Conservation (phyloP, 2,329 filamentous ascomycete species). For the Amphichorda felina region DNA sequence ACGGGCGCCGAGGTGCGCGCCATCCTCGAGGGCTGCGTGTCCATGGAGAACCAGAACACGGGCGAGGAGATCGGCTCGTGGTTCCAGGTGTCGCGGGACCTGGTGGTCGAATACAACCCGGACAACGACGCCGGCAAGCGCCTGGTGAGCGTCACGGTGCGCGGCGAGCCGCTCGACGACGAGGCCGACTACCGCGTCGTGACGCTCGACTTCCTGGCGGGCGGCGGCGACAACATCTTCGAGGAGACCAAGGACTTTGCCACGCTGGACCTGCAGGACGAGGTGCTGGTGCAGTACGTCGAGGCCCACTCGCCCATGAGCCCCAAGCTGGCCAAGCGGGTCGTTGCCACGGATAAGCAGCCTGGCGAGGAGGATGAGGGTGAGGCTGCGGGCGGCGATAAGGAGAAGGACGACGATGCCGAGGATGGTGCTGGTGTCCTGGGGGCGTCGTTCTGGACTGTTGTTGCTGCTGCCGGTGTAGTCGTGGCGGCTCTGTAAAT, state of each 20-base stretch:
- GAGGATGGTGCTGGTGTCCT: conserved; percentile 2
- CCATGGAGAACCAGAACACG: conserved; percentile 41
- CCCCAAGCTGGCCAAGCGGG: conserved; percentile 31
- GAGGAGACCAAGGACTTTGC: conserved; percentile 22
- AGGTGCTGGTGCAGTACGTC: conserved; percentile 41
- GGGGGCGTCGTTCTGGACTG: conserved; percentile 3
- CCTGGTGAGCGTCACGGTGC: conserved; percentile 40
- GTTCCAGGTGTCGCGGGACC: conserved; percentile 46
- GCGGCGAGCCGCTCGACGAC: conserved; percentile 32
- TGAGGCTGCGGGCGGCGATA: neutral
- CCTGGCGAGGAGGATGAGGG: neutral
- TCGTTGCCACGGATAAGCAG: conserved; percentile 10
- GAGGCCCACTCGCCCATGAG: conserved; percentile 33
- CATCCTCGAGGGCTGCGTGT: conserved; percentile 47
- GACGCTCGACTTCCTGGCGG: conserved; percentile 51
- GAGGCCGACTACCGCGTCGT: conserved; percentile 40
- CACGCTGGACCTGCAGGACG: conserved; percentile 38
- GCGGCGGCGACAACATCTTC: conserved; percentile 52
- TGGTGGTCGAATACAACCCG: conserved; percentile 46
- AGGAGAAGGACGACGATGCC: neutral
- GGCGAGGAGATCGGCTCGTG: conserved; percentile 40
- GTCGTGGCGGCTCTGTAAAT: conserved; percentile 2
- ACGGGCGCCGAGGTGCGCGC: conserved; percentile 42
- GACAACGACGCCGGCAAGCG: conserved; percentile 31
- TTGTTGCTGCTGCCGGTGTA: conserved; percentile 1